These are phyloP conservation scores for Chiua virens DNA, from an alignment of 768 basidiomycete species.

Conservation along the genomic window DNA sequence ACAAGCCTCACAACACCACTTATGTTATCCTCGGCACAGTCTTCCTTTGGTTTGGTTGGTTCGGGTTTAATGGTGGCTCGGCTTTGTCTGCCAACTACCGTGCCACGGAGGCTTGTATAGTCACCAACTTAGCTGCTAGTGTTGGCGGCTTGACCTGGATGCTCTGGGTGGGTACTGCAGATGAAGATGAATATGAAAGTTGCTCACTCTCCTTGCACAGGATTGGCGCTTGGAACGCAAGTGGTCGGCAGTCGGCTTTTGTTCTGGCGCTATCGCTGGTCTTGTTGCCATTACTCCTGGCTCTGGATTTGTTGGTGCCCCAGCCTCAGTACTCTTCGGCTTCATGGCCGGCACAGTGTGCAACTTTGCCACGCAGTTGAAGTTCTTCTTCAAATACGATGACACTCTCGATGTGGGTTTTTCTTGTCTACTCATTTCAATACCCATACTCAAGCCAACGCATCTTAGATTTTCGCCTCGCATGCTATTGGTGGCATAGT, in stretches of 20 bases:
- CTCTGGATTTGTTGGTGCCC: constrained; percentile 78
- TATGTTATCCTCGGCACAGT: constrained; percentile 94
- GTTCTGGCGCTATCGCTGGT: constrained; percentile 90
- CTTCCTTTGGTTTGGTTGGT: constrained; percentile 96
- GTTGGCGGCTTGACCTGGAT: constrained; percentile 93
- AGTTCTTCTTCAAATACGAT: constrained; percentile 75
- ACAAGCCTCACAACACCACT: constrained; percentile 92
- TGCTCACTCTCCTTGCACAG: constrained; percentile 28
- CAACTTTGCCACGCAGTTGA: constrained; percentile 96
- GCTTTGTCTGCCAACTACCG: constrained; percentile 88
- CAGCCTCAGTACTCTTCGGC: constrained; percentile 85
- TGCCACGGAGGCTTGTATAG: constrained; percentile 85
- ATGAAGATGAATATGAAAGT: not conserved
- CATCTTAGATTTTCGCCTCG: constrained; percentile 79
- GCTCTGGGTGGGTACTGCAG: constrained; percentile 60
- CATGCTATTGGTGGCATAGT: constrained; percentile 78
- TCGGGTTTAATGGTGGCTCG: constrained; percentile 92
- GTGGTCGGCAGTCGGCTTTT: constrained; percentile 93
- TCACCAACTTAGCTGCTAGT: constrained; percentile 89
- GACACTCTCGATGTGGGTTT: constrained; percentile 73
- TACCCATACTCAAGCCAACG: not conserved
- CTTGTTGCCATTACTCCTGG: constrained; percentile 89
- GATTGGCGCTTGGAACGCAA: constrained; percentile 93
- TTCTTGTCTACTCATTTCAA: not conserved
- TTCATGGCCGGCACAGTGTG: constrained; percentile 80